Evolutionary conservation across 495 filamentous ascomycete genomes (phyloP), one percentile per base, ranked within the genome.

Genomic region (Emericellopsis terricola): DNA sequence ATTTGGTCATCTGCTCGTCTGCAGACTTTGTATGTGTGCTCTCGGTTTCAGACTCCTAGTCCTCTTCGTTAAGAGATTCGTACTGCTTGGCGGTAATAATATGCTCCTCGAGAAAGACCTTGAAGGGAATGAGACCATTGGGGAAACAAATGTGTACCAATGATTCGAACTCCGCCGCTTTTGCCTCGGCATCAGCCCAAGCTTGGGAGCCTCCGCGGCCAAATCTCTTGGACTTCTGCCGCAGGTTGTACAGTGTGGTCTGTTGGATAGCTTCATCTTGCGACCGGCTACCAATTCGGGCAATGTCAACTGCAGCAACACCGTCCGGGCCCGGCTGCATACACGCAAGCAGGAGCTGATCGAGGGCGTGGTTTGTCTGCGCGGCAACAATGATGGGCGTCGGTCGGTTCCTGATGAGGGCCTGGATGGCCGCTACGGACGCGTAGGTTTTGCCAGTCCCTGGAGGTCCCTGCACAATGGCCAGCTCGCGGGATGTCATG

Each of bases 341-440:
- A 15, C 93, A 55, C 31, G 78, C 71, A 3, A 55, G 56, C 10
- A 97, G 60, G 1, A 94, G 53, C 45, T 94, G 89, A 43, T 94
- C 87, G 1, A 94, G 52, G 0, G 89, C 87, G 52, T 97, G 85
- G 39, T 97, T 97, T 2, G 87, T 94, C 41, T 94, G 81, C 16
- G 81, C 81, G 1, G 83, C 64, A 4, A 92, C 58, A 15, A 92
- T 61, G 21, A 94, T 74, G 2, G 55, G 52, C 8, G 53, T 52
- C 42, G 34, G 2, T 31, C 19, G 1, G 38, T 39, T 82, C 1
- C 60, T 48, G 0, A 93, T 53, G 33, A 92, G 49, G 3, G 78
- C 58, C 29, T 68, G 72, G 19, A 94, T 48, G 1, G 80, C 81
- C 26, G 71, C 49, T 1, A 86, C 66, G 0, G 82, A 86, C 0